phyloP scores from a whole-genome alignment of 345 rosid genomes.

The thale cress (Arabidopsis thaliana) region DNA sequence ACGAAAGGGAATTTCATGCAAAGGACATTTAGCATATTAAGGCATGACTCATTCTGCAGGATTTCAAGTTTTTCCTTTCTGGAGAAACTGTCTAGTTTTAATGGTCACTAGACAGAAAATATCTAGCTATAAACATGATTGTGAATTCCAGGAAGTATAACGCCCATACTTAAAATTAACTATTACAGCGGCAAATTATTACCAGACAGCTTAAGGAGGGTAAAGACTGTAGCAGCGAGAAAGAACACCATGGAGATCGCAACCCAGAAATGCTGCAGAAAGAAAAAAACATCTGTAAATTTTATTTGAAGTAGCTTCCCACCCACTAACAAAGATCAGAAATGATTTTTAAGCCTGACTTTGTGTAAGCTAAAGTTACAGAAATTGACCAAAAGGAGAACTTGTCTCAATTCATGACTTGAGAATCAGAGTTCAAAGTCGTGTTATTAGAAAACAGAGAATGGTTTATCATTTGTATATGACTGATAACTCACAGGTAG shows the following conservation, averaged over 20 bases:
- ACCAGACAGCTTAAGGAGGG: conserved; percentile 89
- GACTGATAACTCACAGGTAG: neutral
- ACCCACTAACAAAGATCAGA: conserved; percentile 7
- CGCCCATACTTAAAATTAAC: neutral
- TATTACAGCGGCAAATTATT: conserved; percentile 42
- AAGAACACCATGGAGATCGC: conserved; percentile 98
- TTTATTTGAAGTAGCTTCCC: conserved; percentile 13
- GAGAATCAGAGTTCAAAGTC: neutral
- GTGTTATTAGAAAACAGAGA: neutral
- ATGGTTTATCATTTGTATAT: neutral
- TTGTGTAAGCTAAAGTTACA: conserved; percentile 14
- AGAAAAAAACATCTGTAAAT: conserved; percentile 20
- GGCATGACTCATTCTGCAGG: neutral
- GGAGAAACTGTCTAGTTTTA: neutral
- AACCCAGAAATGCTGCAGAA: conserved; percentile 91
- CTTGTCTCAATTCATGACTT: neutral
- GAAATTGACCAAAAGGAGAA: conserved; percentile 3
- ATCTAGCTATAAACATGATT: conserved; percentile 5
- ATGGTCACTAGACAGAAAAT: neutral
- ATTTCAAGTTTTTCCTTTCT: conserved; percentile 10
- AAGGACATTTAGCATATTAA: neutral
- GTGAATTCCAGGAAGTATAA: neutral
- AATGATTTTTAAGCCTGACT: neutral
- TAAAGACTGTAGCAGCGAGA: conserved; percentile 86
- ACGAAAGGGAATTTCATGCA: neutral